A percentile compares a stretch with the other conserved stretches of the same genome.
Conservation (phyloP, 1,284 basidiomycete genomes). For the Ustilago curta region DNA sequence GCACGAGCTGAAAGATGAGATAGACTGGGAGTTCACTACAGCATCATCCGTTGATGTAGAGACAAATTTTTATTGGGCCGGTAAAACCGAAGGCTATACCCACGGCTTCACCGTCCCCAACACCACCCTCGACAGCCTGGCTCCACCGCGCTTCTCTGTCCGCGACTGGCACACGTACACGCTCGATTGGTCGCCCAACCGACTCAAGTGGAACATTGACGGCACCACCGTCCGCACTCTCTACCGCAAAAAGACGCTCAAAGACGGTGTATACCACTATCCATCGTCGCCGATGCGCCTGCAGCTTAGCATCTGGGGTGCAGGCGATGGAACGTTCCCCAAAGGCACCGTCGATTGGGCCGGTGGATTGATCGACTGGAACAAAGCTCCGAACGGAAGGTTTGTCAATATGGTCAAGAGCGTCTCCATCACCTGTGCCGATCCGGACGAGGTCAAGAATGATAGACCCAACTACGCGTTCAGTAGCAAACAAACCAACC, state of each 20-base stretch:
- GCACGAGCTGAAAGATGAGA: slow-evolving; percentile 33
- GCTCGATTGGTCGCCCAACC: slow-evolving; percentile 53
- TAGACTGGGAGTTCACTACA: slow-evolving; percentile 55
- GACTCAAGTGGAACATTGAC: slow-evolving; percentile 53
- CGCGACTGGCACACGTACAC: slow-evolving; percentile 52
- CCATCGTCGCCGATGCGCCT: slow-evolving; percentile 50
- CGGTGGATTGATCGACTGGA: slow-evolving; percentile 58
- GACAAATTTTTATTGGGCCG: slow-evolving; percentile 51
- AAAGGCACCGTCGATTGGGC: slow-evolving; percentile 52
- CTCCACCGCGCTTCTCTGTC: slow-evolving; percentile 19
- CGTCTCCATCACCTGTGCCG: slow-evolving; percentile 38
- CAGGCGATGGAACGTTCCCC: slow-evolving; percentile 38
- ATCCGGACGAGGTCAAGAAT: slow-evolving; percentile 34
- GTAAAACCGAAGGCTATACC: slow-evolving; percentile 39
- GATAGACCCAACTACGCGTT: slow-evolving; percentile 33
- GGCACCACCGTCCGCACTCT: slow-evolving; percentile 48
- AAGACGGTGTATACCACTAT: slow-evolving; percentile 46
- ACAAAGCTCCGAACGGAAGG: slow-evolving; percentile 26
- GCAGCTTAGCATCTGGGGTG: slow-evolving; percentile 57
- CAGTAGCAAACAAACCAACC: slow-evolving; percentile 25
- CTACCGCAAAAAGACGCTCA: slow-evolving; percentile 37
- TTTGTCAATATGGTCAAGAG: slow-evolving; percentile 46
- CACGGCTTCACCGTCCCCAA: slow-evolving; percentile 33
- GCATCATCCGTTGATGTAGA: slow-evolving; percentile 27
- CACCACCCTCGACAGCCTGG: slow-evolving; percentile 13